Evolutionary conservation across 2,329 filamentous ascomycete genomes (phyloP).

Genomic region (Cladorrhinum sp.): DNA sequence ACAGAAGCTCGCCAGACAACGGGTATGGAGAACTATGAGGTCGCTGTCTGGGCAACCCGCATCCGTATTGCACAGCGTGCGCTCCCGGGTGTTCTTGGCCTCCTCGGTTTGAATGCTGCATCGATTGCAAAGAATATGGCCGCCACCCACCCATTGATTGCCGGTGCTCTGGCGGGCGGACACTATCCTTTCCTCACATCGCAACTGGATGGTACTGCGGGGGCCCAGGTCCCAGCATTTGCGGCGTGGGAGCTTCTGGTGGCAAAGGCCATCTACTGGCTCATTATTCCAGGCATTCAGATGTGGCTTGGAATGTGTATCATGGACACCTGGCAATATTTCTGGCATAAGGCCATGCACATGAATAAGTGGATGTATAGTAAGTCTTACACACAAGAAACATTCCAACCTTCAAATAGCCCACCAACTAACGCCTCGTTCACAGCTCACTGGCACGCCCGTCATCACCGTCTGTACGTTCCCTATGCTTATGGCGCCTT

Average conservation of each 20-base stretch:
- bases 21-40: slow-evolving; percentile 79
- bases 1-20: slow-evolving; percentile 71
- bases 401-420: slow-evolving; percentile 17
- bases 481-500: slow-evolving; percentile 95
- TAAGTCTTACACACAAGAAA: slow-evolving; percentile 45
- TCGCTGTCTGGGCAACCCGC: slow-evolving; percentile 85
- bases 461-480: slow-evolving; percentile 95
- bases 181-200: slow-evolving; percentile 71
- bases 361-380: slow-evolving; percentile 96
- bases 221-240: slow-evolving; percentile 64
- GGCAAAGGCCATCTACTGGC: slow-evolving; percentile 78
- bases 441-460: slow-evolving; percentile 81
- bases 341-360: slow-evolving; percentile 94
- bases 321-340: slow-evolving; percentile 98
- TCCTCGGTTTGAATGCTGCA: slow-evolving; percentile 73
- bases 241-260: slow-evolving; percentile 75
- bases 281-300: slow-evolving; percentile 72
- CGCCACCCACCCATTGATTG: slow-evolving; percentile 67
- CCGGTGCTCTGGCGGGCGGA: slow-evolving; percentile 74
- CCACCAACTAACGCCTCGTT: slow-evolving; percentile 31
- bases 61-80: slow-evolving; percentile 74
- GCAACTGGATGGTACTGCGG: slow-evolving; percentile 51
- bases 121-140: slow-evolving; percentile 74
- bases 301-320: slow-evolving; percentile 71
- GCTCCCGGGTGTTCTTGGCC: slow-evolving; percentile 67